phyloP scores from a whole-genome alignment of 2,329 filamentous ascomycete species.

The Dactylonectria estremocensis region DNA sequence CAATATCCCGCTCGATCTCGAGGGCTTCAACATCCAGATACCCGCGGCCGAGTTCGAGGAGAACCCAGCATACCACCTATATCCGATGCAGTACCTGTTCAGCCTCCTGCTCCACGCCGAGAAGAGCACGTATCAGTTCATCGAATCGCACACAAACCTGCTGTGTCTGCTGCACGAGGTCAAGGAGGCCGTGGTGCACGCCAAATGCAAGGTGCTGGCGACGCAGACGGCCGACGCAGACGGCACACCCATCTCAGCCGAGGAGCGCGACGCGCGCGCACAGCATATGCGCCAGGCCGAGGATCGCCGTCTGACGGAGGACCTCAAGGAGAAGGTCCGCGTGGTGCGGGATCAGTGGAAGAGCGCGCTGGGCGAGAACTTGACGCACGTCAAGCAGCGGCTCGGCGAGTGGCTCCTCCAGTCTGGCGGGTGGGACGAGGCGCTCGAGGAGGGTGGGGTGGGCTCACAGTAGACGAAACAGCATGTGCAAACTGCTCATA shows the following conservation, averaged over 20 bases:
- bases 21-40: slow-evolving; percentile 80
- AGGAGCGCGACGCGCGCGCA: slow-evolving; percentile 59
- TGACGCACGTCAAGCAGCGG: slow-evolving; percentile 80
- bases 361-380: slow-evolving; percentile 84
- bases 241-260: slow-evolving; percentile 48
- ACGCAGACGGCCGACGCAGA: slow-evolving; percentile 68
- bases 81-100: slow-evolving; percentile 93
- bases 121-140: slow-evolving; percentile 96
- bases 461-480: slow-evolving; percentile 57
- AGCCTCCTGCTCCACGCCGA: slow-evolving; percentile 88
- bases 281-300: slow-evolving; percentile 76
- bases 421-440: slow-evolving; percentile 91
- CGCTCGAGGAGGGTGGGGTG: slow-evolving; percentile 72
- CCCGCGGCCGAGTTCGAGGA: slow-evolving; percentile 86
- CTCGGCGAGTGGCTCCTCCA: slow-evolving; percentile 81
- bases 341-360: slow-evolving; percentile 94
- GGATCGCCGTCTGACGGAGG: slow-evolving; percentile 80
- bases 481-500: slow-evolving; percentile 5
- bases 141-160: slow-evolving; percentile 93
- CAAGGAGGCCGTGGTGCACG: slow-evolving; percentile 81
- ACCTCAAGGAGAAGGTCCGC: slow-evolving; percentile 93
- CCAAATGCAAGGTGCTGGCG: slow-evolving; percentile 77
- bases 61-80: slow-evolving; percentile 84
- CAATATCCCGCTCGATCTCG: slow-evolving; percentile 76
- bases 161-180: slow-evolving; percentile 93